Conservation (phyloP, 1,284 basidiomycete genomes). For the Wallemia hederae region DNA sequence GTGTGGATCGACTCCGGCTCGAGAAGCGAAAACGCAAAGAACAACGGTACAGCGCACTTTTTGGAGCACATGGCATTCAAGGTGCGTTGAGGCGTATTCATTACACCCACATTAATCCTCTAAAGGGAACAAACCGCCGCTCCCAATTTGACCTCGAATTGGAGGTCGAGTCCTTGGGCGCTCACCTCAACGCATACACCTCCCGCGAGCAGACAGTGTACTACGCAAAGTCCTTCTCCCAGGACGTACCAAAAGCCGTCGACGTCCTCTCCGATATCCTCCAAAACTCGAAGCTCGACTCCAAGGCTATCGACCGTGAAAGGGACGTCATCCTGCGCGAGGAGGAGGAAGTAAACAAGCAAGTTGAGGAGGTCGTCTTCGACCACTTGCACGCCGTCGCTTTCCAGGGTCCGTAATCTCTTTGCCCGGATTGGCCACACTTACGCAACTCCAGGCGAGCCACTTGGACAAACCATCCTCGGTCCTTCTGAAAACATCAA, state of each 20-base stretch:
- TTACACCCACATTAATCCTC: neutral
- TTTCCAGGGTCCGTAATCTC: constrained; percentile 44
- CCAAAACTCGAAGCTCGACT: constrained; percentile 87
- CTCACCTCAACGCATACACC: constrained; percentile 94
- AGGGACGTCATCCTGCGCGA: constrained; percentile 89
- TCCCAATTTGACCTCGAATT: constrained; percentile 77
- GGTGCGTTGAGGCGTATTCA: constrained; percentile 4
- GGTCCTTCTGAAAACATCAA: constrained; percentile 90
- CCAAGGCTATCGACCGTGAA: constrained; percentile 68
- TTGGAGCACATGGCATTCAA: constrained; percentile 70
- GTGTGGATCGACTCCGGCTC: constrained; percentile 98
- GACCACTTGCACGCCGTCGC: constrained; percentile 92
- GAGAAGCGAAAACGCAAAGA: constrained; percentile 74
- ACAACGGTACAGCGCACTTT: constrained; percentile 93
- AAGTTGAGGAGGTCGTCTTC: constrained; percentile 92
- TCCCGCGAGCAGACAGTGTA: constrained; percentile 98
- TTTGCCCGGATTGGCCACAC: neutral
- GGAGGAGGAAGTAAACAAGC: constrained; percentile 98
- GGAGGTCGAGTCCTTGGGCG: constrained; percentile 93
- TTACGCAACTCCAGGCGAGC: constrained; percentile 31
- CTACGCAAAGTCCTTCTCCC: constrained; percentile 94
- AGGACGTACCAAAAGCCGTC: constrained; percentile 71
- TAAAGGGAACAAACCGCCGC: constrained; percentile 65
- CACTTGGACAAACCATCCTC: constrained; percentile 87
- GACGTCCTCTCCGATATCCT: constrained; percentile 97